Conservation (phyloP, 768 basidiomycete species). For the Gyrodon lividus region DNA sequence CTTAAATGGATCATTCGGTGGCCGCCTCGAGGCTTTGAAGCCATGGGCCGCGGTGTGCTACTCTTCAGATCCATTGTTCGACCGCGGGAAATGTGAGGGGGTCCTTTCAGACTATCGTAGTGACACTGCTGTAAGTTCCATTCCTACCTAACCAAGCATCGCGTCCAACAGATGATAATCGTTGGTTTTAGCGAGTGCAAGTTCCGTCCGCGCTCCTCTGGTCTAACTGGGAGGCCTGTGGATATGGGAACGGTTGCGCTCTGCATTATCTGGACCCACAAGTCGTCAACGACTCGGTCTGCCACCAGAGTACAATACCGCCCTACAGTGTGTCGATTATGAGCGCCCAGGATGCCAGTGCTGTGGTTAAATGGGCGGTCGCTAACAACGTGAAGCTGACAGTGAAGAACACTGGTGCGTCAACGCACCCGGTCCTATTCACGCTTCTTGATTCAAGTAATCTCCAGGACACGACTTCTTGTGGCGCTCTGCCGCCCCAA, state of each 20-base stretch:
- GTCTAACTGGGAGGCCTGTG: conserved; percentile 9
- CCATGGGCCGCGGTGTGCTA: conserved; percentile 8
- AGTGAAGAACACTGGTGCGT: conserved; percentile 5
- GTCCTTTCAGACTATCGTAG: conserved; percentile 3
- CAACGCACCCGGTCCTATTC: neutral
- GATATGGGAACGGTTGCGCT: conserved; percentile 5
- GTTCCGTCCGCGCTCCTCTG: conserved; percentile 1
- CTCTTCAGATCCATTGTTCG: neutral
- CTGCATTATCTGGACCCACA: conserved; percentile 4
- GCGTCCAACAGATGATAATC: neutral
- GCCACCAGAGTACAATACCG: conserved; percentile 6
- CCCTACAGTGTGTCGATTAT: conserved; percentile 4
- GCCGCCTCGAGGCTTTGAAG: neutral
- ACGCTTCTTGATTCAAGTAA: too few relatives aligned
- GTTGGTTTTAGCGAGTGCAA: neutral
- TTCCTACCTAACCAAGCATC: neutral
- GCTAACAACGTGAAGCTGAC: conserved; percentile 3
- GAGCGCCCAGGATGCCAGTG: conserved; percentile 4
- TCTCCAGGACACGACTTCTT: neutral
- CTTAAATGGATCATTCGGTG: neutral
- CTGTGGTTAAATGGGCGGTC: conserved; percentile 3
- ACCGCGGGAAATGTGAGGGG: neutral
- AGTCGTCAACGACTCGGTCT: neutral
- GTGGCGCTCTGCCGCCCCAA: neutral
- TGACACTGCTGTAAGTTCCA: neutral